Conservation (phyloP, 2,329 filamentous ascomycete genomes). For the Arthrobotrys megalospora region DNA sequence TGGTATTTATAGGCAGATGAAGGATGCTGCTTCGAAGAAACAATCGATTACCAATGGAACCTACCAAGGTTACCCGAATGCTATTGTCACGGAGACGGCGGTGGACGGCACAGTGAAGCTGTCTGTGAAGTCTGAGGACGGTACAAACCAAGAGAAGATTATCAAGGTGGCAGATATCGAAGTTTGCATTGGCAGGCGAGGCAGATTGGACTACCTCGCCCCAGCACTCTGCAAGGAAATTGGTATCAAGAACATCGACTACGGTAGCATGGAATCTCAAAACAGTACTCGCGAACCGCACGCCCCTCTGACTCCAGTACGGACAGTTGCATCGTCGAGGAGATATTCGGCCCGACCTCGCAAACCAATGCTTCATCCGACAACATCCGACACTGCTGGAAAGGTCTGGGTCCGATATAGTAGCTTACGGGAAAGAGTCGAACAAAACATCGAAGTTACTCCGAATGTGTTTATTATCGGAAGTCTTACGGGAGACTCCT, state of each 20-base stretch:
- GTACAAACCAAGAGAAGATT: constrained; percentile 67
- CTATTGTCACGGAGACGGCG: constrained; percentile 64
- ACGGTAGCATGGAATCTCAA: constrained; percentile 18
- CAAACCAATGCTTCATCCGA: constrained; percentile 48
- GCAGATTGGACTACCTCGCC: constrained; percentile 72
- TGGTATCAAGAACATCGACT: constrained; percentile 64
- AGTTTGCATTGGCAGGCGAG: constrained; percentile 74
- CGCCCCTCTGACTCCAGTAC: background rate
- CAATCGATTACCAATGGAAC: constrained; percentile 27
- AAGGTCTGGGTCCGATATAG: constrained; percentile 70
- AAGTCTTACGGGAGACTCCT: constrained; percentile 74
- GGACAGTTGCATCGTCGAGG: constrained; percentile 22
- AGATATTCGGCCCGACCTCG: constrained; percentile 24
- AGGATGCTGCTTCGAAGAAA: constrained; percentile 68
- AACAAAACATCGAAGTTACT: constrained; percentile 72
- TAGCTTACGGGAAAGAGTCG: constrained; percentile 72
- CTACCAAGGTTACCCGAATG: constrained; percentile 63
- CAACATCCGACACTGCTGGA: constrained; percentile 49
- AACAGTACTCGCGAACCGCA: constrained; percentile 14
- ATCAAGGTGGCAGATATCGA: constrained; percentile 70
- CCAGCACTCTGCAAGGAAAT: constrained; percentile 70
- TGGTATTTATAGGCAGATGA: constrained; percentile 75
- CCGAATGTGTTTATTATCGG: constrained; percentile 73
- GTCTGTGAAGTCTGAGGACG: constrained; percentile 25
- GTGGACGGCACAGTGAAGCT: constrained; percentile 67